Base-by-base conservation (phyloP, 192 early-diverging fungal species). In the Entomortierella lignicola region DNA sequence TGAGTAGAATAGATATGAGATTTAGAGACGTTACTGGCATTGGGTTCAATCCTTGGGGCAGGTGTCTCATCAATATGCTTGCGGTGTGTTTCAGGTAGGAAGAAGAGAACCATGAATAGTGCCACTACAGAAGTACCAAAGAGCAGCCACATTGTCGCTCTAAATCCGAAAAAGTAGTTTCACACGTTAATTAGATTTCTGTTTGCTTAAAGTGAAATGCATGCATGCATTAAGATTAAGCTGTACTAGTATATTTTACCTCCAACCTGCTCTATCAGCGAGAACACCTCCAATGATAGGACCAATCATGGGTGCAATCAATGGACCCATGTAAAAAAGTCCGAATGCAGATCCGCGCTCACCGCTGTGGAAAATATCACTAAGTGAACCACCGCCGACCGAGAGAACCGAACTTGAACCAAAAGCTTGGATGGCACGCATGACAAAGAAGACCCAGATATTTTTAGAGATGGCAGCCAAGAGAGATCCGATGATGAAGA, bases 11-110 rank as follows among this genome's bases (percentile, higher is more conserved):
- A 60, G 50, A 69, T 63, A 15, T 77, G 43, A 6, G 64, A 60
- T 48, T 37, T 58, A 1, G 53, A 62, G 42, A 60, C 31, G 31
- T 23, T 21, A n/a, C 53, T 42, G 13, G 47, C 26, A 12, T 42
- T 4, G 20, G 39, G 30, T 10, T 60, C 32, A 42, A 50, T 39
- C 29, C 42, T 55, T 57, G 69, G 70, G 55, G 77, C 11, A 26
- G 61, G 44, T 65, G 56, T 26, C 65, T 85, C 27, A 12, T 82
- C 84, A 7, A 87, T 84, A 12, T 80, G 54, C 2, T 72, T 57
- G 21, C 85, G 73, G 39, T 83, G 61, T 0, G 85, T 85, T 42
- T 87, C 85, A 0, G 85, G 85, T 13, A 87, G 53, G 56, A 85
- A 58, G 63, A 84, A 81, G 1, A 81, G 30, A 10, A 83, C 67